Conservation (phyloP, 2,329 filamentous ascomycete species). For the Neonectria ditissima region DNA sequence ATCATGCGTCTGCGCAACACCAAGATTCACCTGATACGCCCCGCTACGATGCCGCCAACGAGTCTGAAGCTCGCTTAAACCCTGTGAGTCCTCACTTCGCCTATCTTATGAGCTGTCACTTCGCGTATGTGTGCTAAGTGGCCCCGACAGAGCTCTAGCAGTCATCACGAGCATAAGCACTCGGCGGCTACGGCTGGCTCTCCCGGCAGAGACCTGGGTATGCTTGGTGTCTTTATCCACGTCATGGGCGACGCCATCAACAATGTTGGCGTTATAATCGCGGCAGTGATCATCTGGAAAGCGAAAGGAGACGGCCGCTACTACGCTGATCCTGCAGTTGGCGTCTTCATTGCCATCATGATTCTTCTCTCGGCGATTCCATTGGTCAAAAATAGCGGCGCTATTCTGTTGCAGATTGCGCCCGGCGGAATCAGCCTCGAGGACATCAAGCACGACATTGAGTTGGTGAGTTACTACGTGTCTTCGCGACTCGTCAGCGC, state of each 20-base stretch:
- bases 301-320: slow-evolving; percentile 67
- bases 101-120: slow-evolving; percentile 7
- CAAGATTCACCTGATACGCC: slow-evolving; percentile 22
- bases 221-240: slow-evolving; percentile 78
- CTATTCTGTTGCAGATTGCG: slow-evolving; percentile 75
- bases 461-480: slow-evolving; percentile 59
- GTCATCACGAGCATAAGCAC: slow-evolving; percentile 65
- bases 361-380: slow-evolving; percentile 74
- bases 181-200: slow-evolving; percentile 42
- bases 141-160: slow-evolving; percentile 26
- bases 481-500: not conserved
- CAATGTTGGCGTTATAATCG: slow-evolving; percentile 80
- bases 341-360: slow-evolving; percentile 78
- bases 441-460: slow-evolving; percentile 76
- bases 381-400: slow-evolving; percentile 70
- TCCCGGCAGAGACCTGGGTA: slow-evolving; percentile 71
- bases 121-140: slow-evolving; percentile 28
- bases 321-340: slow-evolving; percentile 79
- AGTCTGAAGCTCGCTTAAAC: slow-evolving; percentile 29
- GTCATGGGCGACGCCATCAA: slow-evolving; percentile 80
- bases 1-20: slow-evolving; percentile 15
- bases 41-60: slow-evolving; percentile 22
- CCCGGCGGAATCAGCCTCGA: slow-evolving; percentile 69
- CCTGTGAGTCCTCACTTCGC: slow-evolving; percentile 31
- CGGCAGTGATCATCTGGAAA: slow-evolving; percentile 77